Evolutionary conservation across 2,329 filamentous ascomycete species (phyloP).

Genomic region (Aspergillus pseudonomiae): DNA sequence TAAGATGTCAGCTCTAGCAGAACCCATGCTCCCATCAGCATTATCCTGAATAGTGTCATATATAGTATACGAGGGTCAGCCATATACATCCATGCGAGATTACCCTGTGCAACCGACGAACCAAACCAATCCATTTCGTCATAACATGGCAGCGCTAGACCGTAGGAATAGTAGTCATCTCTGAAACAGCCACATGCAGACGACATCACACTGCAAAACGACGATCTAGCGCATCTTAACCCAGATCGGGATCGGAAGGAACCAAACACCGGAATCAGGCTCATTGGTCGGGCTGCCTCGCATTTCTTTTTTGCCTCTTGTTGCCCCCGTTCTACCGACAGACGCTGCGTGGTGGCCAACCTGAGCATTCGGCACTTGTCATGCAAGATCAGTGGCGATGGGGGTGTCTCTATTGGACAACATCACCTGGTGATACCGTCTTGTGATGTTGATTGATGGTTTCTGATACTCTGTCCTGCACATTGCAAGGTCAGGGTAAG

Average conservation of each 20-base stretch:
- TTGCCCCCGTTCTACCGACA: not conserved
- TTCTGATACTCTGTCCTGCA: not conserved
- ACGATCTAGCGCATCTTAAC: not conserved
- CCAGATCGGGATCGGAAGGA: not conserved
- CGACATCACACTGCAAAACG: not conserved
- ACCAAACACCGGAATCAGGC: not conserved
- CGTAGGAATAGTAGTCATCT: not conserved
- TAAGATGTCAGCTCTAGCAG: not conserved
- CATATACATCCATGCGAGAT: not conserved
- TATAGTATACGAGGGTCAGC: not conserved
- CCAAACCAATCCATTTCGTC: not conserved
- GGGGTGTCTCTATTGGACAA: not conserved
- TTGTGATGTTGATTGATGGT: not conserved
- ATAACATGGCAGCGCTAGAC: not conserved
- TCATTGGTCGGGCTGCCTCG: not conserved
- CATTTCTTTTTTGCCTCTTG: not conserved
- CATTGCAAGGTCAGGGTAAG: not conserved
- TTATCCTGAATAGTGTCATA: not conserved
- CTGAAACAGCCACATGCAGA: constrained; percentile 6
- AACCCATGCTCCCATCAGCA: not conserved
- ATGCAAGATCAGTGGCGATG: constrained; percentile 1
- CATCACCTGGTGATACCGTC: not conserved
- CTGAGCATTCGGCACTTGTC: not conserved
- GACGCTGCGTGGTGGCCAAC: not conserved
- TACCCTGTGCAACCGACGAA: not conserved